These are phyloP conservation scores for Solanum corneliomulleri DNA, from an alignment of 257 asterid species.

Conservation along the genomic window DNA sequence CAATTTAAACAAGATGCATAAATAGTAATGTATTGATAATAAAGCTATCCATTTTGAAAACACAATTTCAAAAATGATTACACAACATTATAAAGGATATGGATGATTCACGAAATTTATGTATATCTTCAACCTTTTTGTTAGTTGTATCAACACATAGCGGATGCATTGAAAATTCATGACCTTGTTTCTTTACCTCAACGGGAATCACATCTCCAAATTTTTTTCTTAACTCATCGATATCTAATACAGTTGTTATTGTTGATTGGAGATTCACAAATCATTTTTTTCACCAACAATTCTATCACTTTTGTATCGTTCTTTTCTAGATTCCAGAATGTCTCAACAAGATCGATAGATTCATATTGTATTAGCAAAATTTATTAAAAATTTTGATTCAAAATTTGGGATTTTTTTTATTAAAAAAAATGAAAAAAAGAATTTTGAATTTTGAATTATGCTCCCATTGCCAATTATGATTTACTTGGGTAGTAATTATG, in stretches of 20 bases:
- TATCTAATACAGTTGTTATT: no score
- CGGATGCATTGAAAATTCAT: not conserved
- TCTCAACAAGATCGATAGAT: not conserved
- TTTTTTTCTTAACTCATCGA: no score
- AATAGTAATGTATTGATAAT: not conserved
- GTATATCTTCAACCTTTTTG: not conserved
- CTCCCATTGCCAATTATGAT: not conserved
- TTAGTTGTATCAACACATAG: not conserved
- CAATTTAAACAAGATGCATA: not conserved
- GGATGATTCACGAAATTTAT: not conserved
- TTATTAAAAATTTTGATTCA: no score
- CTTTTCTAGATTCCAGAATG: not conserved
- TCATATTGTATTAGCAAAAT: not conserved
- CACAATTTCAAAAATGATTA: not conserved
- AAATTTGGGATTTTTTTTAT: not conserved
- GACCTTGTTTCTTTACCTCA: not conserved
- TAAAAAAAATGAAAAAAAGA: not conserved
- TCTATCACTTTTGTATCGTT: no score
- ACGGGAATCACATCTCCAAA: not conserved
- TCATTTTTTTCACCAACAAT: no score
- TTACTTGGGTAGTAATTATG: no score
- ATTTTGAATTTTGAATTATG: not conserved
- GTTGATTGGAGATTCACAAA: no score
- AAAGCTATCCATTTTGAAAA: not conserved
- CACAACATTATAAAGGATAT: not conserved